These are phyloP conservation scores for Solanum medicagineum DNA, from an alignment of 257 asterid species.

Conservation along the genomic window DNA sequence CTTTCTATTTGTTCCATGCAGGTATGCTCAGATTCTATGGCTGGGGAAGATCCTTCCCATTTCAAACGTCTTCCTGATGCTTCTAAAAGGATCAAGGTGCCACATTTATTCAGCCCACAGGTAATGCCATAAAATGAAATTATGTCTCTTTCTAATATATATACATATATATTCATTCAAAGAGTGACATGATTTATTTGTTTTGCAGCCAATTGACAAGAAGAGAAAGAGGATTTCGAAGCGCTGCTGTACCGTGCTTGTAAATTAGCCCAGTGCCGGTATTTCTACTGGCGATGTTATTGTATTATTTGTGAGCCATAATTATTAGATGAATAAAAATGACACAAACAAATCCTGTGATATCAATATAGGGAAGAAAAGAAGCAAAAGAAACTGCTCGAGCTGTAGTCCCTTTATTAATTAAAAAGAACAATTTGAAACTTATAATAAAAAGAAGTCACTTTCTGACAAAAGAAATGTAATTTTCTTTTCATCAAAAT, in stretches of 20 bases:
- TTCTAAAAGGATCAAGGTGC: conserved; percentile 4
- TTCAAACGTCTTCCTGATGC: conserved; percentile 11
- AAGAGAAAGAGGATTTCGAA: not conserved
- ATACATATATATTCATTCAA: not conserved
- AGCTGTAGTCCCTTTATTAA: not conserved
- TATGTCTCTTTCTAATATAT: not conserved
- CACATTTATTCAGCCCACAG: conserved; percentile 6
- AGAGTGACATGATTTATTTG: not conserved
- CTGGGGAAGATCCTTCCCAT: not conserved
- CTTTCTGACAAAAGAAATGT: not conserved
- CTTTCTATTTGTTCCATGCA: not conserved
- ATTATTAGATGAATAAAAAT: not conserved
- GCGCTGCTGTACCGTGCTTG: not conserved
- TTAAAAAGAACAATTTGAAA: not conserved
- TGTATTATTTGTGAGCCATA: not conserved
- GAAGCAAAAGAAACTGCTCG: not conserved
- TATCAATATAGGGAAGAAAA: not conserved
- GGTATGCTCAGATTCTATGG: not conserved
- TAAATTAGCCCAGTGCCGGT: not conserved
- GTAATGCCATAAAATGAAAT: not conserved
- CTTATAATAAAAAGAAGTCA: not conserved
- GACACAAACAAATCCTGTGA: not conserved
- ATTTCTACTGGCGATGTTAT: not conserved
- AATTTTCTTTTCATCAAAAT: not conserved
- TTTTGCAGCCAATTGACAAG: not conserved